Evolutionary conservation across 306 rosid genomes (phyloP), one percentile per base, ranked within the genome.

Genomic region (Cucurbita maxima): DNA sequence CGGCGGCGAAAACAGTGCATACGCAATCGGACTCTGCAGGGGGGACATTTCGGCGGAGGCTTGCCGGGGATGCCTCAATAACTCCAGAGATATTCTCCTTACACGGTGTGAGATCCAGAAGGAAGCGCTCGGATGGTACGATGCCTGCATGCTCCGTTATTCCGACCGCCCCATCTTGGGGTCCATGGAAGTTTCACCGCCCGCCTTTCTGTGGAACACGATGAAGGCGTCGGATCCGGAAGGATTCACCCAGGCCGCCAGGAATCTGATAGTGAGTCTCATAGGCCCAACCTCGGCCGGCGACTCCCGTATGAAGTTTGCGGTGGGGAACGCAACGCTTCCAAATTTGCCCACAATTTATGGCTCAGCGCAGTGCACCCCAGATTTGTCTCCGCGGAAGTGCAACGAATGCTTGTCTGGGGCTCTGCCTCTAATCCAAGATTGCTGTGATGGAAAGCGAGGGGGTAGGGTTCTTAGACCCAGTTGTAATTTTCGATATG

Each of bases 1-100:
- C 41, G 68, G 43, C 66, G 43, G 5, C n/a, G 9, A 75, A 60
- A 38, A 78, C 53, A 6, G 78, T 75, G 61, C 79, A 1, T 53
- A 76, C 7, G 85, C 82, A 1, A 79, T 79, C 4, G 87, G 75
- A 1, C 67, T 76, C 41, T 76, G 79, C 71, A 76, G 64, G 22
- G 79, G 73, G 10, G 79, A 76, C 18, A 8, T 64, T 38, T 4
- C 37, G 40, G 56, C 66, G 0, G 79, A 64, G 1, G 11, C 6
- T 13, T 76, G 79, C 44, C 61, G 30, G 10, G 37, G 8, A 51
- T 76, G 79, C 63, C 63, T 76, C 45, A 51, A 53, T 10, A 2
- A 36, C 74, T 20, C 79, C 12, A 13, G 3, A 20, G 40, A 40
- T 37, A n/a, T 18, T 19, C 73, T 53, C 54, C n/a, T 12, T 16